phyloP scores from a whole-genome alignment of 192 early-diverging fungal species.

The Coemansia sp. region DNA sequence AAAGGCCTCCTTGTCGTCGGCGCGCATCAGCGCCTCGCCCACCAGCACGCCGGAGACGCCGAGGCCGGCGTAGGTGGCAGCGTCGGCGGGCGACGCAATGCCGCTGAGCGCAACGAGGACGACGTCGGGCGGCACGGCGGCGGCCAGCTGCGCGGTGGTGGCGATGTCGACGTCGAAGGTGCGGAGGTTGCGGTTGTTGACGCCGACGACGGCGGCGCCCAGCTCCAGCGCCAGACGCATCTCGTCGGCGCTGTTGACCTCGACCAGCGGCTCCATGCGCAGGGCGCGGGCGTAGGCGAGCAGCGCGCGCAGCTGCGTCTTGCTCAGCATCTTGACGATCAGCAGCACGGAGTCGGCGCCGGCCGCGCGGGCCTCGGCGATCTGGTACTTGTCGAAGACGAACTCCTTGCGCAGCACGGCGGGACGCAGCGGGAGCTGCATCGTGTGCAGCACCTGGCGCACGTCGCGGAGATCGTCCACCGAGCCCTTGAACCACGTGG shows the following conservation, averaged over 20 bases:
- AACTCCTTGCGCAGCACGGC: constrained; percentile 98
- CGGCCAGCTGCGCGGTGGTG: constrained; percentile 75
- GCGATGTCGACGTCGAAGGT: constrained; percentile 94
- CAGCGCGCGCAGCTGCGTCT: constrained; percentile 65
- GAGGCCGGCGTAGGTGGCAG: constrained; percentile 72
- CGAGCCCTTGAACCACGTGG: constrained; percentile 97
- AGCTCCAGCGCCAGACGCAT: constrained; percentile 81
- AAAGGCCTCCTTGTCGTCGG: constrained; percentile 72
- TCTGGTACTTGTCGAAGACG: constrained; percentile 93
- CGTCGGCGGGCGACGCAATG: constrained; percentile 80
- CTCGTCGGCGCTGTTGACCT: constrained; percentile 90
- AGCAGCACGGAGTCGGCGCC: constrained; percentile 96
- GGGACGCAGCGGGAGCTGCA: constrained; percentile 66
- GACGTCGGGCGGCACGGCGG: constrained; percentile 64
- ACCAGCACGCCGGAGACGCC: constrained; percentile 85
- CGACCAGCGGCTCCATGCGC: constrained; percentile 98
- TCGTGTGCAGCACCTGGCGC: constrained; percentile 63
- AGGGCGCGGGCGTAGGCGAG: constrained; percentile 73
- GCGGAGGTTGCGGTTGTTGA: constrained; percentile 98
- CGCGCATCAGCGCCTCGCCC: constrained; percentile 93
- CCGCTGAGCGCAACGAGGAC: constrained; percentile 90
- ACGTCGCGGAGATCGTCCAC: constrained; percentile 90
- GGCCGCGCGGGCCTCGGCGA: constrained; percentile 89
- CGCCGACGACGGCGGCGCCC: constrained; percentile 88
- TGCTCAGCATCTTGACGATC: constrained; percentile 91